These are phyloP conservation scores for Pyrenophora graminea DNA, from an alignment of 2,329 filamentous ascomycete species.

Conservation along the genomic window DNA sequence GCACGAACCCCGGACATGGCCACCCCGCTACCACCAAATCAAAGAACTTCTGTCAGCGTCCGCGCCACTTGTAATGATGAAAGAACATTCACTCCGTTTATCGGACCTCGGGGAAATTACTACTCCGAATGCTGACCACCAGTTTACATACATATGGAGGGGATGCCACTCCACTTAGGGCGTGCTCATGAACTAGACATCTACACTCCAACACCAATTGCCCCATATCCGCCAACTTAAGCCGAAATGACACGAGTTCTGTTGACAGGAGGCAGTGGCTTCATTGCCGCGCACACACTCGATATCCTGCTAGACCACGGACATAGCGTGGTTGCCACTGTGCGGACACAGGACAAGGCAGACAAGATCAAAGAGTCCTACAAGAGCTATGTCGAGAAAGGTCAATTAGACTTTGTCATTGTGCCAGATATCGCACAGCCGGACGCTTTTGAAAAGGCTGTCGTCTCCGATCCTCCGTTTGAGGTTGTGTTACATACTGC, in stretches of 20 bases:
- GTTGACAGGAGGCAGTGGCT: conserved; percentile 62
- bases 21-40: conserved; percentile 1
- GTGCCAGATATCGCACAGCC: conserved; percentile 73
- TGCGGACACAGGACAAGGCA: conserved; percentile 65
- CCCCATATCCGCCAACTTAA: not conserved
- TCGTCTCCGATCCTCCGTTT: conserved; percentile 66
- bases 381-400: conserved; percentile 54
- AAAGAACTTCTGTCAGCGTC: conserved; percentile 15
- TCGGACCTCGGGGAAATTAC: conserved; percentile 7
- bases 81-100: conserved; percentile 13
- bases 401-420: conserved; percentile 66
- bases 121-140: conserved; percentile 17
- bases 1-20: conserved; percentile 13
- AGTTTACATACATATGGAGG: conserved; percentile 12
- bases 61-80: conserved; percentile 9
- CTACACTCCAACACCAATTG: not conserved
- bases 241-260: conserved; percentile 46
- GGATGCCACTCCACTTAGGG: not conserved
- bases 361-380: conserved; percentile 62
- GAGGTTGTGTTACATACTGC: conserved; percentile 63
- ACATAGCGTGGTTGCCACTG: conserved; percentile 66
- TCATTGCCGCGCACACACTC: conserved; percentile 68
- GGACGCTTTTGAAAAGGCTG: conserved; percentile 67
- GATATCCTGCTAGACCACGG: conserved; percentile 61
- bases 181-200: not conserved